phyloP scores from a whole-genome alignment of 1,139 yeast genomes.

The Debaryomyces sp. region DNA sequence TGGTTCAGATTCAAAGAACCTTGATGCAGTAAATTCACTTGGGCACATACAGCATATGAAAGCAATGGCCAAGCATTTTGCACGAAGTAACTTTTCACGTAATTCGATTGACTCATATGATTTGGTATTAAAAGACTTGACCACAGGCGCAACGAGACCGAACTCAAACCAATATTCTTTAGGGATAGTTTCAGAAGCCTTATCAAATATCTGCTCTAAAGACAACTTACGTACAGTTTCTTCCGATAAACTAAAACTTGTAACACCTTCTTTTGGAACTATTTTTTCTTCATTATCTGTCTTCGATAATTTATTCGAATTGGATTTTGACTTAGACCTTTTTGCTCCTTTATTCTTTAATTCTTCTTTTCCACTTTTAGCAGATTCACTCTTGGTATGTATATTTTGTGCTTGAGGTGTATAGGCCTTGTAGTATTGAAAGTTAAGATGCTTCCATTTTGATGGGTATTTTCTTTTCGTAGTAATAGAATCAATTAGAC shows the following conservation, averaged over 20 bases:
- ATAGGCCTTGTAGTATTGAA: conserved; percentile 50
- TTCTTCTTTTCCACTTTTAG: neutral
- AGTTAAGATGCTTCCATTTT: conserved; percentile 60
- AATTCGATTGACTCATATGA: conserved; percentile 56
- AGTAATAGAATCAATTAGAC: conserved; percentile 56
- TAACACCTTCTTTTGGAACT: conserved; percentile 43
- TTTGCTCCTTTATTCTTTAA: neutral
- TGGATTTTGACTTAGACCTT: conserved; percentile 2
- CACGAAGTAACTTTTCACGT: conserved; percentile 61
- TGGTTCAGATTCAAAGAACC: conserved; percentile 75
- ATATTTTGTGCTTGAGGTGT: conserved; percentile 5
- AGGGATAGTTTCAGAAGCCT: conserved; percentile 63
- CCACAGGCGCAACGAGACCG: conserved; percentile 60
- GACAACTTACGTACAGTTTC: conserved; percentile 54
- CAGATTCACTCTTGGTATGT: conserved; percentile 1
- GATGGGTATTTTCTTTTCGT: conserved; percentile 52
- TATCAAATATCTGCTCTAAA: conserved; percentile 65
- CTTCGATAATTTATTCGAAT: conserved; percentile 12
- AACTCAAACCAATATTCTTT: conserved; percentile 65
- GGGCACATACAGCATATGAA: conserved; percentile 52
- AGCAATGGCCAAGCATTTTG: conserved; percentile 71
- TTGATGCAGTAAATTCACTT: conserved; percentile 59
- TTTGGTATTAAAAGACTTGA: conserved; percentile 70
- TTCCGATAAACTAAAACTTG: conserved; percentile 45
- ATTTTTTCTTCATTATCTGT: conserved; percentile 11